These are phyloP conservation scores for Sisymbrium irio DNA, from an alignment of 345 rosid genomes.

Conservation along the genomic window DNA sequence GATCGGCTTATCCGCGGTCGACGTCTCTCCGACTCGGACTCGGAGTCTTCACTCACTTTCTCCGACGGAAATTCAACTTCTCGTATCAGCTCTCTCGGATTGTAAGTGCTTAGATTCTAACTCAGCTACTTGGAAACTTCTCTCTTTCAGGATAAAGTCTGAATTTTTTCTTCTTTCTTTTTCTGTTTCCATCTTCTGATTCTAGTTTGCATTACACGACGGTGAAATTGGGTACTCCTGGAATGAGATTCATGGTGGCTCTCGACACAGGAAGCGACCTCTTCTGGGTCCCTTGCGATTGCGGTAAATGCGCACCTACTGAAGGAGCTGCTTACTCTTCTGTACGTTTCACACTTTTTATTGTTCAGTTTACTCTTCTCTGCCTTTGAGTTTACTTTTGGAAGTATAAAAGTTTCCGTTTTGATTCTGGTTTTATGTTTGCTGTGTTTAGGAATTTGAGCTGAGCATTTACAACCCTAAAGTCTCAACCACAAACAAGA, in stretches of 20 bases:
- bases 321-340: slow-evolving; percentile 56
- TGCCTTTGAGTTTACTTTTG: too few species aligned
- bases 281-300: slow-evolving; percentile 93
- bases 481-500: slow-evolving; percentile 65
- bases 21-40: slow-evolving; percentile 38
- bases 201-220: slow-evolving; percentile 82
- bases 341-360: slow-evolving; percentile 39
- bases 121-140: not conserved
- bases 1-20: slow-evolving; percentile 61
- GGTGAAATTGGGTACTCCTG: slow-evolving; percentile 81
- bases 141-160: slow-evolving; percentile 9
- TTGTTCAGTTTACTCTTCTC: not conserved
- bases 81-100: slow-evolving; percentile 75
- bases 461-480: slow-evolving; percentile 70
- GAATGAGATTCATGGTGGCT: slow-evolving; percentile 85
- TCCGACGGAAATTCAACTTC: slow-evolving; percentile 72
- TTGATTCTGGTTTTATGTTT: not conserved
- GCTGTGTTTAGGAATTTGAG: slow-evolving; percentile 54
- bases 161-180: slow-evolving; percentile 5
- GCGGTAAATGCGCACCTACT: slow-evolving; percentile 69
- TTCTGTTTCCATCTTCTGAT: not conserved
- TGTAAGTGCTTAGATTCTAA: slow-evolving; percentile 47
- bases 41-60: slow-evolving; percentile 52
- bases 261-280: slow-evolving; percentile 87
- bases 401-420: not conserved